Evolutionary conservation across 345 rosid species (phyloP).

Genomic region (Camelina hispida): DNA sequence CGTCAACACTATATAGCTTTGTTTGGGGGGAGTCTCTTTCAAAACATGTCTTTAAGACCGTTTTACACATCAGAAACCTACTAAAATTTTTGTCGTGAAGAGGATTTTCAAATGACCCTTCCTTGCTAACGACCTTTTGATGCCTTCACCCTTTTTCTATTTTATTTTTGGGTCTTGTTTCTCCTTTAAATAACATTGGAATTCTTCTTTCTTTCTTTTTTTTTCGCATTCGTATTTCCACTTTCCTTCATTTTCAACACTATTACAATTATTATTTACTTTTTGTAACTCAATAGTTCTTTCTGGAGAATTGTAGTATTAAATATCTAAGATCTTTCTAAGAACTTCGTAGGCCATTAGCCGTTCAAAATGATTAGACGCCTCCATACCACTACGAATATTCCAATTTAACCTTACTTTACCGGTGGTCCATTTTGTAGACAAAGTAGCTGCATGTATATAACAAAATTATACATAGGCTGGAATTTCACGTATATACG

Average conservation of each 20-base stretch:
- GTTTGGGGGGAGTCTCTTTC: conserved; percentile 32
- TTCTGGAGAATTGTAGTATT: neutral
- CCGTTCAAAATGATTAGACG: conserved; percentile 23
- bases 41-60: conserved; percentile 43
- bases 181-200: conserved; percentile 43
- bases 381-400: neutral
- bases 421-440: conserved; percentile 8
- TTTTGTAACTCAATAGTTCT: neutral
- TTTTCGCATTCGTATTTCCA: conserved; percentile 16
- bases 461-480: neutral
- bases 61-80: conserved; percentile 51
- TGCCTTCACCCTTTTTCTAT: conserved; percentile 25
- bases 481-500: neutral
- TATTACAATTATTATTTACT: neutral
- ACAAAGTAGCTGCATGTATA: neutral
- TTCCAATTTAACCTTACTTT: conserved; percentile 4
- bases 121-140: conserved; percentile 39
- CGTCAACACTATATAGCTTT: conserved; percentile 35
- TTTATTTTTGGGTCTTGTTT: conserved; percentile 32
- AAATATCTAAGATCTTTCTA: conserved; percentile 35
- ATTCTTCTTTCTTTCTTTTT: conserved; percentile 20
- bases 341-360: conserved; percentile 32
- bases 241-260: conserved; percentile 37
- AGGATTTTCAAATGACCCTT: conserved; percentile 29
- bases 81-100: conserved; percentile 38